Conservation (phyloP, 495 filamentous ascomycete genomes). For the Penicillium taxi region DNA sequence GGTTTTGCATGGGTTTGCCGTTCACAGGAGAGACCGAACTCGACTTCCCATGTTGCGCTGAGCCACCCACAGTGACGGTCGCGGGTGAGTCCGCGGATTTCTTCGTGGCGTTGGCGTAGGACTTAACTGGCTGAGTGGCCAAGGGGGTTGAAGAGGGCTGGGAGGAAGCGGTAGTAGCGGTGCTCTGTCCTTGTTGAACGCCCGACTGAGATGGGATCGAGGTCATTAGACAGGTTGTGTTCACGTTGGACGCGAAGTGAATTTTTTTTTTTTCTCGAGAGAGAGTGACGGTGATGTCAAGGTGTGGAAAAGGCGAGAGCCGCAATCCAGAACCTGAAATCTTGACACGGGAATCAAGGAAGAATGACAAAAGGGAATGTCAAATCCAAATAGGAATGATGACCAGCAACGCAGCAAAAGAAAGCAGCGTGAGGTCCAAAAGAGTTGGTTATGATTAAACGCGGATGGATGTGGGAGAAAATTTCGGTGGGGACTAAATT, state of each 20-base stretch:
- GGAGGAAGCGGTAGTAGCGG: constrained; percentile 34
- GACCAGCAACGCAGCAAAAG: constrained; percentile 19
- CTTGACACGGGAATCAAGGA: constrained; percentile 14
- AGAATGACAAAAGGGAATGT: constrained; percentile 13
- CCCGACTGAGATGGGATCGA: constrained; percentile 44
- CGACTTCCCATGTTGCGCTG: constrained; percentile 77
- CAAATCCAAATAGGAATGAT: constrained; percentile 16
- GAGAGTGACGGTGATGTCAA: constrained; percentile 25
- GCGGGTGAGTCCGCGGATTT: constrained; percentile 65
- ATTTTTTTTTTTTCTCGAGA: no score
- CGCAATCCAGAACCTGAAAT: constrained; percentile 29
- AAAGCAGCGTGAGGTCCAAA: constrained; percentile 20
- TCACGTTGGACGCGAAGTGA: constrained; percentile 23
- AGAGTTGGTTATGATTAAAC: constrained; percentile 4
- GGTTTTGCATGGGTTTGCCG: constrained; percentile 60
- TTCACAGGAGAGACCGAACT: constrained; percentile 72
- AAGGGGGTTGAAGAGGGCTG: constrained; percentile 47
- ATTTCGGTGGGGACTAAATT: constrained; percentile 21
- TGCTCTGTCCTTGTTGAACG: constrained; percentile 49
- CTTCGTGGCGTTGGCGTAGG: constrained; percentile 70
- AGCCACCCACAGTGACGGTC: constrained; percentile 61
- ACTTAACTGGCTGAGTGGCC: constrained; percentile 46
- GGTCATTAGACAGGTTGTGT: constrained; percentile 43
- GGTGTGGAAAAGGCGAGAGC: constrained; percentile 24
- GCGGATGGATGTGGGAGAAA: constrained; percentile 9